Percentiles rank a stretch among this genome's conserved stretches.
Evolutionary conservation across 2,329 filamentous ascomycete species (phyloP).

Genomic region (Didymella sp.): DNA sequence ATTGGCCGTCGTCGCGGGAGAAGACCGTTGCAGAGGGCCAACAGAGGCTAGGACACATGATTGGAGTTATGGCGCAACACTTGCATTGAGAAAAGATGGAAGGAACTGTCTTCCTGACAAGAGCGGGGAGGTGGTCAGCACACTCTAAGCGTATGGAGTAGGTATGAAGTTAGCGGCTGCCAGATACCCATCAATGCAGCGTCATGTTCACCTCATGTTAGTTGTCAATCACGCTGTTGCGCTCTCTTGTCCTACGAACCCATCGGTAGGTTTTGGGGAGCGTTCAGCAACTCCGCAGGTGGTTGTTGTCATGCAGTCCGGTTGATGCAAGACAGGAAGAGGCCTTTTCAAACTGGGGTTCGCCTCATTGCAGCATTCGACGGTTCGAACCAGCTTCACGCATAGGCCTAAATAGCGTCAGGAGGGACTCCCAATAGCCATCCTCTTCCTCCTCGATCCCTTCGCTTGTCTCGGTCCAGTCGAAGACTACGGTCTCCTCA

Average conservation of each 20-base stretch:
- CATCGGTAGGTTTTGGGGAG: neutral
- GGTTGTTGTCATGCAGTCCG: neutral
- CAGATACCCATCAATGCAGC: constrained; percentile 12
- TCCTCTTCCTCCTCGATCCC: neutral
- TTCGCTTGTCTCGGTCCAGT: neutral
- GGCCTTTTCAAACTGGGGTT: no score
- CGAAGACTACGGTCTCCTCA: neutral
- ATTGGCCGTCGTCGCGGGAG: neutral
- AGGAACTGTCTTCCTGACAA: neutral
- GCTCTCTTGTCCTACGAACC: neutral
- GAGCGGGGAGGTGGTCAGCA: neutral
- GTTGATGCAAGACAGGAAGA: neutral
- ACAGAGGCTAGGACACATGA: neutral
- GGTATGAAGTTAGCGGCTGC: neutral
- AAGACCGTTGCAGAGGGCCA: neutral
- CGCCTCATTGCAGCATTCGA: neutral
- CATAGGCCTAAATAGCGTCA: neutral
- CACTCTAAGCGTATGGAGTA: neutral
- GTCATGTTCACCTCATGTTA: neutral
- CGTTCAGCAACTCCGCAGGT: neutral
- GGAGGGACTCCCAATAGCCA: neutral
- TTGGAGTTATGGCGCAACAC: constrained; percentile 17
- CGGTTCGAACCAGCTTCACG: neutral
- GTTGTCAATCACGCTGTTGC: neutral
- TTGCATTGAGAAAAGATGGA: constrained; percentile 1